A percentile compares a stretch with the other conserved stretches of the same genome.
phyloP scores from a whole-genome alignment of 164 flowering plant species.

The Liriodendron chinense region DNA sequence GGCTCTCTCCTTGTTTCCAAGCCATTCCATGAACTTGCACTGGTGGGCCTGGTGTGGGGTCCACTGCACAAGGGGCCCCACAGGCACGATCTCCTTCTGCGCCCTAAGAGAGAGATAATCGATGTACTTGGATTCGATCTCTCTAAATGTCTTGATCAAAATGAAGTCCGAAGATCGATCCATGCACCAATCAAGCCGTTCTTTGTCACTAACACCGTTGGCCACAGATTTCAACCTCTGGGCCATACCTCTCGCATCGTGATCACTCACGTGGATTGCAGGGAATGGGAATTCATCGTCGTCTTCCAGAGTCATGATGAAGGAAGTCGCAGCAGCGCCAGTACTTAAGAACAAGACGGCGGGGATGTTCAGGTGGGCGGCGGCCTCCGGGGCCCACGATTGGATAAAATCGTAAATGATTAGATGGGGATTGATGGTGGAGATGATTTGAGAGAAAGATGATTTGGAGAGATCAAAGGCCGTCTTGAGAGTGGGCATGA shows the following conservation, averaged over 20 bases:
- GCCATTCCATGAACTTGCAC: constrained; percentile 25
- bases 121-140: constrained; percentile 33
- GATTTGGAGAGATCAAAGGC: constrained; percentile 30
- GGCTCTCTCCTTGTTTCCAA: constrained; percentile 15
- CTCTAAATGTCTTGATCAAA: constrained; percentile 25
- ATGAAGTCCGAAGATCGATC: constrained; percentile 13
- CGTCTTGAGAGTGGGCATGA: constrained; percentile 31
- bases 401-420: constrained; percentile 30
- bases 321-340: constrained; percentile 10
- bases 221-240: neutral
- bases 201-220: constrained; percentile 3
- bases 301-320: neutral
- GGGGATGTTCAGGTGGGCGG: constrained; percentile 13
- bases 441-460: constrained; percentile 24
- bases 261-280: constrained; percentile 10
- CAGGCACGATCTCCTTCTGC: constrained; percentile 24
- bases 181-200: constrained; percentile 12
- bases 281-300: constrained; percentile 20
- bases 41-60: neutral
- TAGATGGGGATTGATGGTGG: constrained; percentile 20
- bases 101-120: constrained; percentile 15
- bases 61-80: constrained; percentile 34
- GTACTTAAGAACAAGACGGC: constrained; percentile 17
- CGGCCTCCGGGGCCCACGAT: constrained; percentile 30
- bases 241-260: neutral